Base-by-base conservation (phyloP, 2,329 filamentous ascomycete genomes). In the Juglanconis oblonga region DNA sequence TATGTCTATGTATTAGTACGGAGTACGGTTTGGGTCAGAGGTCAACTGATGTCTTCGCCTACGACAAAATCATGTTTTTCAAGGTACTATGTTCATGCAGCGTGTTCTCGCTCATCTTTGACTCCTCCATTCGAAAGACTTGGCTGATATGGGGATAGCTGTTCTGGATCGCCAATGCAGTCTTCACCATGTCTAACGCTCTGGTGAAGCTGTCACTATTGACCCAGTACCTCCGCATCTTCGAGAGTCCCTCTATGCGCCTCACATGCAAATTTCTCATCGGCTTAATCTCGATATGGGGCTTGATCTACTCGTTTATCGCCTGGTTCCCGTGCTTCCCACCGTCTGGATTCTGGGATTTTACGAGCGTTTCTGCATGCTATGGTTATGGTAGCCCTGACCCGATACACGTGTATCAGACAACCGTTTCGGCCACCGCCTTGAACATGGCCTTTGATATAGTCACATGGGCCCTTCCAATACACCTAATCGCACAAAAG, bases 401-500 rank as follows among this genome's bases (percentile, higher is more conserved):
- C 3, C 49, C 67, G 0, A 14, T 35, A 3, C 59, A 68, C 44
- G 67, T 73, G 7, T 66, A 64, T 6, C 67, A 64, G 10, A 68
- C 66, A 2, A 73, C 68, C 33, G 63, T 66, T 8, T 68, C 64
- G 6, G 71, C 73, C 55, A 66, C 67, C 3, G 61, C 61, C 0
- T 67, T 68, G 1, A 74, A 74, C 14, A 69, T 71, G 38, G 61
- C 68, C 4, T 59, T 74, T 7, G 70, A 74, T 33, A 63, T 72
- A 7, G 47, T 69, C n/a, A 68, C 72, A 0, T 68, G 74, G n/a
- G 64, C 67, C 1, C 70, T 74, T 7, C 68, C 71, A 5, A 63
- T 71, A 0, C 71, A 70, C 3, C 56, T 74, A 3, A 72, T 69
- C 31, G 67, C 71, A 45, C 31, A 65, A 24, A 65, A 63, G 5